Evolutionary conservation across 495 filamentous ascomycete genomes (phyloP).

Genomic region (Daldinia caldariorum): DNA sequence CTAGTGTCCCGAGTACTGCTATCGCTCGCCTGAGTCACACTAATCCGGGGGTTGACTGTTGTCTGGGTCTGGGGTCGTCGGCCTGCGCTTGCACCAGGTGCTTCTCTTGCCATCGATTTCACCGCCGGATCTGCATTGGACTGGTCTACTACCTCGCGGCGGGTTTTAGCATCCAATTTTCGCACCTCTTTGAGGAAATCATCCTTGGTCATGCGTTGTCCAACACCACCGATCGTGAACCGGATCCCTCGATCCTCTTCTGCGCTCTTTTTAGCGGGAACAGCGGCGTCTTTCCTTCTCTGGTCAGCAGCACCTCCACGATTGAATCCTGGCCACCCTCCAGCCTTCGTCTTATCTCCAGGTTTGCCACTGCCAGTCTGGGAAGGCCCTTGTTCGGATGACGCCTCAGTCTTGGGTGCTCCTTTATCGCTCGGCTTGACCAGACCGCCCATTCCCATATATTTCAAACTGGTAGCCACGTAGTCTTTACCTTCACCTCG

Average conservation of each 20-base stretch:
- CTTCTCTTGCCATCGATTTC: conserved; percentile 66
- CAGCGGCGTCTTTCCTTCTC: conserved; percentile 54
- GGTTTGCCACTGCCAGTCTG: conserved; percentile 38
- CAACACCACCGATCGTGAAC: conserved; percentile 81
- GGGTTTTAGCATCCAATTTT: conserved; percentile 78
- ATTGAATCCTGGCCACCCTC: conserved; percentile 66
- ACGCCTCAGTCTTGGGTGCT: conserved; percentile 26
- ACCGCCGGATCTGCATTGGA: conserved; percentile 68
- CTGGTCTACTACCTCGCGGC: conserved; percentile 74
- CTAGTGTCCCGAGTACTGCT: conserved; percentile 34
- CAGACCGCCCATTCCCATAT: conserved; percentile 58
- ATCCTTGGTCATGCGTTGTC: conserved; percentile 83
- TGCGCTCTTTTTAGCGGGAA: conserved; percentile 58
- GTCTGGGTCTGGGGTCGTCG: conserved; percentile 25
- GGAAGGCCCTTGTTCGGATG: conserved; percentile 28
- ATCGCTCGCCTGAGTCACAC: conserved; percentile 38
- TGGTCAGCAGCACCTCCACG: conserved; percentile 53
- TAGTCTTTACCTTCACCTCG: conserved; percentile 50
- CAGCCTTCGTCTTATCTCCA: conserved; percentile 36
- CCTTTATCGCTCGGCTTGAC: conserved; percentile 52
- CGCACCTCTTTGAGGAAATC: conserved; percentile 90
- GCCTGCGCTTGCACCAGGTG: conserved; percentile 32
- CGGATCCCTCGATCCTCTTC: conserved; percentile 82
- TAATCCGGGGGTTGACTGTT: conserved; percentile 40
- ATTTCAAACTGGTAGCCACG: conserved; percentile 57